Base-by-base conservation (phyloP, 495 filamentous ascomycete species). In the Neurospora pannonica region DNA sequence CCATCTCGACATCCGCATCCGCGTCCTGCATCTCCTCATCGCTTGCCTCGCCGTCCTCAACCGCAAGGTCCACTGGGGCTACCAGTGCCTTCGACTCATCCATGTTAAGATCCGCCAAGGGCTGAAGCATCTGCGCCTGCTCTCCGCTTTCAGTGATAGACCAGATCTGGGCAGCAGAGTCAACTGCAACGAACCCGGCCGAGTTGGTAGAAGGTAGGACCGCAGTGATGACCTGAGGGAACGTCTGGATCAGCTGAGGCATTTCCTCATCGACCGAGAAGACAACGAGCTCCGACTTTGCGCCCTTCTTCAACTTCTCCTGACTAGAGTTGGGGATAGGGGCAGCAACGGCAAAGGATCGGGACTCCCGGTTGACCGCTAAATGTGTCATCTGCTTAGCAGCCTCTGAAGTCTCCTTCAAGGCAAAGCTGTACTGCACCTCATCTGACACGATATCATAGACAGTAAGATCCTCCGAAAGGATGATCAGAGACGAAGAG, bases 401-500 rank as follows among this genome's bases (percentile, higher is more conserved):
- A 7, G 74, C 71, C 31, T 79, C 75, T 5, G 85, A 79, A 4
- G 73, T 75, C 34, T 80, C 73, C 28, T 82, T 79, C 24, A 79
- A 75, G 7, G 74, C 62, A 43, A 92, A 81, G 71, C 87, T 87
- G 74, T 87, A 90, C 24, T 84, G 81, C 9, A 89, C 79, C 60
- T 87, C 84, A 72, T 90, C 88, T 31, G 85, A 81, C 46, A 93
- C 90, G 3, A 93, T 79, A 76, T 94, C 89, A 79, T 90, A 93
- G 60, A 93, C 89, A 13, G 83, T 80, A 5, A 94, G 83, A 54
- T 89, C 85, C 21, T 90, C 84, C 5, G 90, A 89, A 8, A 93
- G 80, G 31, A 89, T 82, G 72, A 94, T 84, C 8, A 95, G 78
- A 72, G 87, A 88, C 28, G 87, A 88, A 1, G 87, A 86, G 3